Evolutionary conservation across 1,284 basidiomycete species (phyloP).

Genomic region (Puccinia coronata): DNA sequence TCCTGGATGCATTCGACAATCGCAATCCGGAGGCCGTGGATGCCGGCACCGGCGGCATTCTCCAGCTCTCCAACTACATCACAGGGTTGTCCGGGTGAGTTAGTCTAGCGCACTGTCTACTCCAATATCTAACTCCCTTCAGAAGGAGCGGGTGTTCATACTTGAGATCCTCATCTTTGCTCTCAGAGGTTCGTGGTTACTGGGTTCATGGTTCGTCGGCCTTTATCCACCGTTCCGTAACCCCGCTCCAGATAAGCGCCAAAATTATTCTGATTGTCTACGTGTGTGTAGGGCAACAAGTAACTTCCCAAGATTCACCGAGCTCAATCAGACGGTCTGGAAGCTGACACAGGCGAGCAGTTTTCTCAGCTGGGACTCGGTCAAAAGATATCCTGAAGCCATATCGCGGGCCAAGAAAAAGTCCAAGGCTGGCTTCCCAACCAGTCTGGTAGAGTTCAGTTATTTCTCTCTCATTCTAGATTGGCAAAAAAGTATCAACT

Average conservation of each 20-base stretch:
- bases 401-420: conserved; percentile 35
- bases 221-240: not conserved
- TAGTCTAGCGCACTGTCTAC: too few relatives aligned
- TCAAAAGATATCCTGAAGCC: conserved; percentile 39
- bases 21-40: conserved; percentile 20
- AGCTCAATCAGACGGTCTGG: conserved; percentile 36
- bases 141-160: too few relatives aligned
- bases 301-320: conserved; percentile 41
- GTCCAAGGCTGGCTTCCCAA: conserved; percentile 34
- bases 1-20: conserved; percentile 35
- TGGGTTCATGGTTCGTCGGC: conserved; percentile 33
- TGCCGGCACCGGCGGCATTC: conserved; percentile 29
- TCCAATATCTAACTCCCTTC: too few relatives aligned
- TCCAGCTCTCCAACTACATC: conserved; percentile 34
- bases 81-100: conserved; percentile 43
- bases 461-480: not conserved
- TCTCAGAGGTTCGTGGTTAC: conserved; percentile 36
- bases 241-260: not conserved
- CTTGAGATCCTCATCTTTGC: conserved; percentile 14
- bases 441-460: conserved; percentile 39
- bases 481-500: too few relatives aligned
- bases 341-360: conserved; percentile 13
- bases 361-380: conserved; percentile 21
- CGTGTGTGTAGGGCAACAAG: conserved; percentile 20
- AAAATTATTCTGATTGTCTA: not conserved